Conservation (phyloP, 805 yeast genomes). For the Cyberlindnera petersonii region DNA sequence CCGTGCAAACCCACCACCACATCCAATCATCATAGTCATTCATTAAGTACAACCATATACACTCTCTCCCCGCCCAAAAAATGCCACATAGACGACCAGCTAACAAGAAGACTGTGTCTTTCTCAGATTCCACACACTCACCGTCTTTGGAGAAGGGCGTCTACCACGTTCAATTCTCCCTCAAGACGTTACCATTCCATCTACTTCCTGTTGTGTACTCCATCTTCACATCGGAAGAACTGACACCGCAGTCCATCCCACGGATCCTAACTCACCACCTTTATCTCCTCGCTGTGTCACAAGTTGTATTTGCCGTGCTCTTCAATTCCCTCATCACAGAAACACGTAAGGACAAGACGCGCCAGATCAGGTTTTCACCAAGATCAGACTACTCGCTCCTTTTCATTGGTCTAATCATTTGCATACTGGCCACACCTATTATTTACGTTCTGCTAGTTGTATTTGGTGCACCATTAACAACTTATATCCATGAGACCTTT, state of each 20-base stretch:
- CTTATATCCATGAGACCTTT: slow-evolving; percentile 50
- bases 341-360: slow-evolving; percentile 7
- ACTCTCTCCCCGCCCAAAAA: too few relatives aligned
- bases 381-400: slow-evolving; percentile 11
- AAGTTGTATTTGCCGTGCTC: slow-evolving; percentile 7
- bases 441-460: slow-evolving; percentile 43
- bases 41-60: too few relatives aligned
- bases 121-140: slow-evolving; percentile 9
- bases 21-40: too few relatives aligned
- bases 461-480: slow-evolving; percentile 77
- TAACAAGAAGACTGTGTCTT: slow-evolving; percentile 19
- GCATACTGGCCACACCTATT: slow-evolving; percentile 25
- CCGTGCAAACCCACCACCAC: too few relatives aligned
- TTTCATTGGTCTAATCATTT: slow-evolving; percentile 13
- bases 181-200: slow-evolving; percentile 13
- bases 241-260: slow-evolving; percentile 3
- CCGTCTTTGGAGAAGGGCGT: slow-evolving; percentile 5
- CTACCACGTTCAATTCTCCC: slow-evolving; percentile 7
- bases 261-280: slow-evolving; percentile 2
- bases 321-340: slow-evolving; percentile 10
- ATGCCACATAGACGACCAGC: slow-evolving; percentile 12
- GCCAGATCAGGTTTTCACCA: slow-evolving; percentile 5
- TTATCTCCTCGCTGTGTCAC: slow-evolving; percentile 1
- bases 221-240: slow-evolving; percentile 4
- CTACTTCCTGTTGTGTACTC: slow-evolving; percentile 4